Evolutionary conservation across 2,329 filamentous ascomycete species (phyloP).

Genomic region (Epichloe brachyelytri): DNA sequence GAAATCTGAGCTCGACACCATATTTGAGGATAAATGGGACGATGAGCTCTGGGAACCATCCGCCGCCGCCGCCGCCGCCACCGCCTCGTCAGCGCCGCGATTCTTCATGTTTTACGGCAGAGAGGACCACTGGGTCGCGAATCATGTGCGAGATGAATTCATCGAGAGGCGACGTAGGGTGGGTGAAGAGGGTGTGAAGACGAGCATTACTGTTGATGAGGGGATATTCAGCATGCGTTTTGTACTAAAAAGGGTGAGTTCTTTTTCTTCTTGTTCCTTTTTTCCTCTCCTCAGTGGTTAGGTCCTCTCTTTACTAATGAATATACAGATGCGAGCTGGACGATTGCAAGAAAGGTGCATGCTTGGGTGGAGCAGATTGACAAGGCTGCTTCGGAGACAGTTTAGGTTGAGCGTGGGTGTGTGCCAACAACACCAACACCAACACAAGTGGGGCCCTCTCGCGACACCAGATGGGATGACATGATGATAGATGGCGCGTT

Average conservation of each 20-base stretch:
- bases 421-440: too few species aligned
- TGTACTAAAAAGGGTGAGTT: slow-evolving; percentile 30
- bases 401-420: too few species aligned
- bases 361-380: slow-evolving; percentile 19
- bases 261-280: neutral
- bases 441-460: too few species aligned
- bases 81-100: slow-evolving; percentile 22
- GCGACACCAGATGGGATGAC: too few species aligned
- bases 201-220: slow-evolving; percentile 41
- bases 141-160: slow-evolving; percentile 41
- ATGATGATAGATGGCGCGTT: too few species aligned
- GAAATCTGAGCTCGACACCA: slow-evolving; percentile 45
- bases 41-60: slow-evolving; percentile 42
- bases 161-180: slow-evolving; percentile 22
- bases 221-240: slow-evolving; percentile 46
- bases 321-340: slow-evolving; percentile 14
- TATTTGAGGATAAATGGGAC: slow-evolving; percentile 46
- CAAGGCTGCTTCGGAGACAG: neutral
- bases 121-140: slow-evolving; percentile 50
- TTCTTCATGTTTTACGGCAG: slow-evolving; percentile 49
- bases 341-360: slow-evolving; percentile 17
- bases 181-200: slow-evolving; percentile 26
- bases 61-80: slow-evolving; percentile 7
- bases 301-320: slow-evolving; percentile 1
- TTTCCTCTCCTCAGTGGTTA: neutral